Evolutionary conservation across 768 basidiomycete species (phyloP).

Genomic region (Rhodotorula kratochvilovae): DNA sequence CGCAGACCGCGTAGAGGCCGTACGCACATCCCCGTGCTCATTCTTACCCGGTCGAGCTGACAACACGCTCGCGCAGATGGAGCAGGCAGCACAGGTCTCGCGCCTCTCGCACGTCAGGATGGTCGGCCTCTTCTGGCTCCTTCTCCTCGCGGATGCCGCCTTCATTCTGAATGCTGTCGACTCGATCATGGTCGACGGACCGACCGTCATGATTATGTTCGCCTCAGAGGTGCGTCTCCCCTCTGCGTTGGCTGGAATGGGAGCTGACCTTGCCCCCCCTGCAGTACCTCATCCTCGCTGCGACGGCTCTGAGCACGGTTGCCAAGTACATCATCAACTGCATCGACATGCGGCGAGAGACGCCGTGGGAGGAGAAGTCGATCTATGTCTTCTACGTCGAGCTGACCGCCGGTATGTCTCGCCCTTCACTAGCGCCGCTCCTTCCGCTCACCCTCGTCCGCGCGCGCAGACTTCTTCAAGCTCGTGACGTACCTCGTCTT

Average conservation of each 20-base stretch:
- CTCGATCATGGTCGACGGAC: slow-evolving; percentile 69
- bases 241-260: no score
- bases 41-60: neutral
- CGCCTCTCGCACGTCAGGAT: slow-evolving; percentile 83
- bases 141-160: slow-evolving; percentile 68
- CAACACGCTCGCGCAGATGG: slow-evolving; percentile 64
- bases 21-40: slow-evolving; percentile 47
- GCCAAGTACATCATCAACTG: slow-evolving; percentile 77
- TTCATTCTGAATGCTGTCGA: slow-evolving; percentile 78
- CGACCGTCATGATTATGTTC: slow-evolving; percentile 89
- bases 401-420: slow-evolving; percentile 68
- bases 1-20: slow-evolving; percentile 92
- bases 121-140: slow-evolving; percentile 63
- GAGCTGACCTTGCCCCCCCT: neutral
- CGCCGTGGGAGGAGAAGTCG: slow-evolving; percentile 96
- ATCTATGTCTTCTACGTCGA: slow-evolving; percentile 97
- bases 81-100: slow-evolving; percentile 86
- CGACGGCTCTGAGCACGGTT: slow-evolving; percentile 69
- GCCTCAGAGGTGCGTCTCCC: slow-evolving; percentile 71
- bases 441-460: neutral
- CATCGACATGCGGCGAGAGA: slow-evolving; percentile 69
- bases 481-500: slow-evolving; percentile 85
- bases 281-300: slow-evolving; percentile 83
- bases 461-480: slow-evolving; percentile 75
- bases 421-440: neutral